These are phyloP conservation scores for Opeltia flavorubescens DNA, from an alignment of 495 filamentous ascomycete species.

Conservation along the genomic window DNA sequence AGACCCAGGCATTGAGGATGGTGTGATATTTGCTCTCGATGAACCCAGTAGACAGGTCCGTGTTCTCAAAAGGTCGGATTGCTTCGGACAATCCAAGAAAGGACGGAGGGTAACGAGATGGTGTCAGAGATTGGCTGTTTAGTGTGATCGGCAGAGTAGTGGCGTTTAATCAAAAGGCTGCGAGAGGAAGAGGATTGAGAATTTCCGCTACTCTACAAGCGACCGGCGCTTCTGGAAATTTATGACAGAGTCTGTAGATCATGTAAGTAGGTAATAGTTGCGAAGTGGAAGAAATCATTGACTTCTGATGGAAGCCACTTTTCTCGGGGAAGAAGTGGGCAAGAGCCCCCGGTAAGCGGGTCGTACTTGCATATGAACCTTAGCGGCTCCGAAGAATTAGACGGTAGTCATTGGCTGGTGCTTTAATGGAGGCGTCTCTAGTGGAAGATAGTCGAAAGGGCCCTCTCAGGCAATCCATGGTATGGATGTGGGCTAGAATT, in stretches of 20 bases:
- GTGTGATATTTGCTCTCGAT: not conserved
- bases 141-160: not conserved
- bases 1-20: not conserved
- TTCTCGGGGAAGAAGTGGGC: not conserved
- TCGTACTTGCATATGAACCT: not conserved
- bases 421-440: not conserved
- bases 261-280: not conserved
- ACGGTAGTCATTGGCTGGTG: not conserved
- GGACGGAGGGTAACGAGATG: not conserved
- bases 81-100: not conserved
- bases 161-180: not conserved
- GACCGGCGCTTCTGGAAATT: not conserved
- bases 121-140: not conserved
- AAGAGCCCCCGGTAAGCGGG: not conserved
- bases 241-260: not conserved
- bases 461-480: not conserved
- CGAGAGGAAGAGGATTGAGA: not conserved
- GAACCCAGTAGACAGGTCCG: not conserved
- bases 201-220: not conserved
- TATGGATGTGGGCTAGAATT: too few relatives aligned
- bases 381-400: not conserved
- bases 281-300: not conserved
- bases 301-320: not conserved
- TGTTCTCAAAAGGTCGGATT: not conserved
- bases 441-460: not conserved